Evolutionary conservation across 495 filamentous ascomycete species (phyloP), one percentile per base, ranked within the genome.

Genomic region (Penicillium roqueforti): DNA sequence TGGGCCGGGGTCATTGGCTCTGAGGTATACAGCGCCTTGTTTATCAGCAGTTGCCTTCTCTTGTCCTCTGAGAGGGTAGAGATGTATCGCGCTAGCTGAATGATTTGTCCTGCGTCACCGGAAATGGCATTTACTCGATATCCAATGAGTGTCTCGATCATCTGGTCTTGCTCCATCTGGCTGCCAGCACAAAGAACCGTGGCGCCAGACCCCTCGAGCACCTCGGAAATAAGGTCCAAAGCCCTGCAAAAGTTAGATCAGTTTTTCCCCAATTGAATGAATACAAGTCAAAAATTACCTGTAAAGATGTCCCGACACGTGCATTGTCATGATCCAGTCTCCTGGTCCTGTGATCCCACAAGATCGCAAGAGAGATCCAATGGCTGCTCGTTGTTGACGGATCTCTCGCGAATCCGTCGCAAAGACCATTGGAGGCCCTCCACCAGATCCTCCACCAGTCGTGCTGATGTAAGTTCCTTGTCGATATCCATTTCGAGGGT

Each of bases 301-400:
- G 22, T 43, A 43, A 13, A 56, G 28, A n/a, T 32, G 23, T 23
- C 60, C 57, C 18, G 49, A 29, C 14, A 53, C 18, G 51, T 73
- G 68, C 4, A 64, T 48, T 10, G 68, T 68, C 18, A 72, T 6
- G 1, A 71, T 53, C 57, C 69, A 66, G 16, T 75, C 72, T 23
- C 26, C 25, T 6, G 53, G 56, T 18, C 38, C 52, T 1, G 62
- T 31, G 10, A 68, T 26, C 3, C 60, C 58, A 25, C 51, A 53
- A 4, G 37, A 26, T 22, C 29, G 38, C 11, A 71, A 10, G 23
- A 69, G 57, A 1, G 41, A 40, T 0, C 67, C 65, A 16, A 65
- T 54, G 29, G 19, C 25, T 10, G 53, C 58, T 20, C 68, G 26
- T 13, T 68, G 67, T 22, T 31, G 39, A n/a, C 68, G 68, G 34